These are phyloP conservation scores for Oryza glaberrima DNA, from an alignment of 176 grass and related monocot genomes.

Conservation along the genomic window DNA sequence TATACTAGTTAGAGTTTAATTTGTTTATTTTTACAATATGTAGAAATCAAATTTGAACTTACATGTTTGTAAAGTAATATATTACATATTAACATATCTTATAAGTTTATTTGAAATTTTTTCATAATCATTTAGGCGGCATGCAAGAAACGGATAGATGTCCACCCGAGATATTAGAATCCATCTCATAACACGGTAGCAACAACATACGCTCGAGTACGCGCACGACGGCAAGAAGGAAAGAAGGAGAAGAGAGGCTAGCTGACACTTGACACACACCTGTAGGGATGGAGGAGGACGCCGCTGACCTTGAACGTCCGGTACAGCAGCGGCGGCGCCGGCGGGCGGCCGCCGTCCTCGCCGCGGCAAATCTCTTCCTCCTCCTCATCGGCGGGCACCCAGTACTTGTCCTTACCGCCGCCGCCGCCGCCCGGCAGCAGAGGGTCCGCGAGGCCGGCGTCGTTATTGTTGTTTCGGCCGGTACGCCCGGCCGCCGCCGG, in stretches of 20 bases:
- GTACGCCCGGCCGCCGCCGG: not conserved
- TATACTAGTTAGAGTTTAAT: too few species aligned
- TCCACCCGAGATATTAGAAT: too few species aligned
- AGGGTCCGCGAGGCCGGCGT: not conserved
- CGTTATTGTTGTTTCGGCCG: not conserved
- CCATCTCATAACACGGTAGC: too few species aligned
- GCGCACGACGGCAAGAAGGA: not conserved
- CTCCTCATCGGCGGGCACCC: conserved; percentile 27
- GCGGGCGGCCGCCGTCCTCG: not conserved
- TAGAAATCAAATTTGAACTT: too few species aligned
- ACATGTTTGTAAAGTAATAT: too few species aligned
- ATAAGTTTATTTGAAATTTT: too few species aligned
- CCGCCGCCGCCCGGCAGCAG: conserved; percentile 2
- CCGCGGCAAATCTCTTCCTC: not conserved
- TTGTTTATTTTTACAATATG: too few species aligned
- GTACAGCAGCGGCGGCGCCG: conserved; percentile 22
- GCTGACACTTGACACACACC: not conserved
- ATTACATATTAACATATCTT: too few species aligned
- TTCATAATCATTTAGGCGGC: too few species aligned
- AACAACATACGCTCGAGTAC: too few species aligned
- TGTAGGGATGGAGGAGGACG: not conserved
- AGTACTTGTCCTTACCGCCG: not conserved
- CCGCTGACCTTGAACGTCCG: not conserved
- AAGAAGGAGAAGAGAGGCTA: too few species aligned
- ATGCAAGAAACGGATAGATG: too few species aligned